Evolutionary conservation across 345 rosid genomes (phyloP).

Genomic region (Lumnitzera littorea): DNA sequence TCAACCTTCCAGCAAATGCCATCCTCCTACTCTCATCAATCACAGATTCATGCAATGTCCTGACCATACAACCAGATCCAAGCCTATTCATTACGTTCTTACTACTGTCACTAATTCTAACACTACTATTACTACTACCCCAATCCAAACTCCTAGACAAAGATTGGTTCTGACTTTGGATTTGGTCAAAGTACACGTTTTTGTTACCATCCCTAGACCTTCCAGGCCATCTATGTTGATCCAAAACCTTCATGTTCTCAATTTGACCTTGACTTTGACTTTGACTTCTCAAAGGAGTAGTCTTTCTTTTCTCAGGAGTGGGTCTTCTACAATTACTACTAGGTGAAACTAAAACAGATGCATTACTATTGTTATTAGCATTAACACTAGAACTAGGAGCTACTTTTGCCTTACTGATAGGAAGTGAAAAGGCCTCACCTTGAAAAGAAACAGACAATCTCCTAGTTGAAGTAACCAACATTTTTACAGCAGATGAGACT

Average conservation of each 20-base stretch:
- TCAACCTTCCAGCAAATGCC: constrained; percentile 35
- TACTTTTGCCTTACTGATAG: constrained; percentile 72
- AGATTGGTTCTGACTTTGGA: constrained; percentile 1
- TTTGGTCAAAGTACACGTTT: constrained; percentile 4
- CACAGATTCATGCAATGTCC: constrained; percentile 47
- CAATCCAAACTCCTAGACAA: constrained; percentile 53
- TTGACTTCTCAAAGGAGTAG: constrained; percentile 43
- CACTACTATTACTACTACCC: not conserved
- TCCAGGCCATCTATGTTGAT: constrained; percentile 72
- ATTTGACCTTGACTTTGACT: constrained; percentile 45
- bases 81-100: constrained; percentile 18
- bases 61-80: constrained; percentile 59
- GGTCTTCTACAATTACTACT: constrained; percentile 32
- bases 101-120: constrained; percentile 19
- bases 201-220: constrained; percentile 40
- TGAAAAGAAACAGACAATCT: constrained; percentile 90
- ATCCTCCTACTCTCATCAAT: constrained; percentile 46
- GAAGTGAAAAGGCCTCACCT: constrained; percentile 86
- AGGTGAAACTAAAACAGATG: no score
- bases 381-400: constrained; percentile 17
- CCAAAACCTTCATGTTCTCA: constrained; percentile 46
- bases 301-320: constrained; percentile 52
- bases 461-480: constrained; percentile 79
- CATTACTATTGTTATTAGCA: no score
- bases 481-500: constrained; percentile 50